A percentile compares a stretch with the other conserved stretches of the same genome.
Conservation (phyloP, 768 basidiomycete species). For the Paxillus rubicundulus region DNA sequence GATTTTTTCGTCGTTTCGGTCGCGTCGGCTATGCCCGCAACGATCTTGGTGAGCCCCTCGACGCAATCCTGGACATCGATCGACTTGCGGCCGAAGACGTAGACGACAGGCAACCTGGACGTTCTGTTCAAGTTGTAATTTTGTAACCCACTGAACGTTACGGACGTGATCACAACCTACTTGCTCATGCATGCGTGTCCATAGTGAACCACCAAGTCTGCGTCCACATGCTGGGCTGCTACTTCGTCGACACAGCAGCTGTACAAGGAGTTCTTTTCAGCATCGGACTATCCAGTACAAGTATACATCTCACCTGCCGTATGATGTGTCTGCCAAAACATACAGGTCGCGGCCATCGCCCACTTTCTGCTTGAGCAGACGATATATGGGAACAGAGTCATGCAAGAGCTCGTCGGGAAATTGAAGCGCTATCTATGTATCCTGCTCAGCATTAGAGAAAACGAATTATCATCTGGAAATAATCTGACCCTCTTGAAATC, state of each 20-base stretch:
- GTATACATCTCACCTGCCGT: slow-evolving; percentile 67
- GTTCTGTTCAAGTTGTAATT: slow-evolving; percentile 48
- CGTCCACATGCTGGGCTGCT: slow-evolving; percentile 90
- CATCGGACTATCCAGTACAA: not conserved
- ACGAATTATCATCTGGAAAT: not conserved
- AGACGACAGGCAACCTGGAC: slow-evolving; percentile 83
- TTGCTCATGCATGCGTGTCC: slow-evolving; percentile 94
- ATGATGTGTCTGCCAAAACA: slow-evolving; percentile 96
- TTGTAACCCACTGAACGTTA: not conserved
- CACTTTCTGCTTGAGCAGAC: slow-evolving; percentile 53
- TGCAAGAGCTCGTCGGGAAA: slow-evolving; percentile 93
- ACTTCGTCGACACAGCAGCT: slow-evolving; percentile 97
- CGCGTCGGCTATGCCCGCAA: slow-evolving; percentile 18
- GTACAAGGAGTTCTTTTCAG: slow-evolving; percentile 1
- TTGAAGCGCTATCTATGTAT: slow-evolving; percentile 76
- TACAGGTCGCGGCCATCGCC: slow-evolving; percentile 60
- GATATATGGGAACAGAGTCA: slow-evolving; percentile 83
- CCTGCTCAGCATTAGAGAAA: not conserved
- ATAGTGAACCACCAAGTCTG: slow-evolving; percentile 90
- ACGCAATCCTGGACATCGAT: slow-evolving; percentile 58
- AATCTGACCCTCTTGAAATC: slow-evolving; percentile 66
- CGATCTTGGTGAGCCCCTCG: slow-evolving; percentile 36
- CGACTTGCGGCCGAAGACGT: slow-evolving; percentile 78
- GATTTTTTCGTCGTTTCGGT: slow-evolving; percentile 16
- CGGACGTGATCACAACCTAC: slow-evolving; percentile 44